Evolutionary conservation across 75 land plant genomes (phyloP), one percentile per base, ranked within the genome.

Genomic region (Cunninghamia lanceolata): DNA sequence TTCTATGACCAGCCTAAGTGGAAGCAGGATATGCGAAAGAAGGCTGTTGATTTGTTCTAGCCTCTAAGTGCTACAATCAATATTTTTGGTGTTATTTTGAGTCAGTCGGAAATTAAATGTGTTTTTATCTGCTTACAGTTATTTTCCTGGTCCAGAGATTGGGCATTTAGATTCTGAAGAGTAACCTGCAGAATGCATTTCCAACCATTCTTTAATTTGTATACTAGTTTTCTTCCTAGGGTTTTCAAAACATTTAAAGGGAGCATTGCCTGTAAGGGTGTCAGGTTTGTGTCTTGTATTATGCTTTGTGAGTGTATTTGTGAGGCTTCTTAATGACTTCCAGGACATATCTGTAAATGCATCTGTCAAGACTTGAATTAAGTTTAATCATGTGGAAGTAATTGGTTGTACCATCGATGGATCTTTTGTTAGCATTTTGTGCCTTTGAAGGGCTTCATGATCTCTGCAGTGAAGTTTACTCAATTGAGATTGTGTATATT

Each of bases 11-110:
- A 95, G 89, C 98, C 99, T 19, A 97, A 92, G 87, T 97, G 99
- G 99, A 97, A 97, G 90, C 99, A 97, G 85, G 98, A 97, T 87
- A 89, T 94, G 92, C 90, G 75, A 80, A 97, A 97, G 84, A 92
- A 86, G 89, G 94, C 92, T 74, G 87, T 92, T 13, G 96, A 97
- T 89, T 93, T 97, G 42, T 97, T 97, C 87, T 95, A 88, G 82
- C 36, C 95, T 97, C 87, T 95, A 88, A 52, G 82, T 45, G 15
- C 46, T 45, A 34, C 82, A 11, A n/a, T 28, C 34, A 80, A 80
- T 45, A 34, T 34, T 73, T 73, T 34, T 73, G 34, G 36, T 34
- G 75, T 34, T 73, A 73, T 11, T 73, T 71, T 71, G 11, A 32
- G 75, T 73, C 68, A 34, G 36, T 73, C 35, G 36, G 36, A 34